These are phyloP conservation scores for Casuarina glauca DNA, from an alignment of 306 rosid genomes.

Conservation along the genomic window DNA sequence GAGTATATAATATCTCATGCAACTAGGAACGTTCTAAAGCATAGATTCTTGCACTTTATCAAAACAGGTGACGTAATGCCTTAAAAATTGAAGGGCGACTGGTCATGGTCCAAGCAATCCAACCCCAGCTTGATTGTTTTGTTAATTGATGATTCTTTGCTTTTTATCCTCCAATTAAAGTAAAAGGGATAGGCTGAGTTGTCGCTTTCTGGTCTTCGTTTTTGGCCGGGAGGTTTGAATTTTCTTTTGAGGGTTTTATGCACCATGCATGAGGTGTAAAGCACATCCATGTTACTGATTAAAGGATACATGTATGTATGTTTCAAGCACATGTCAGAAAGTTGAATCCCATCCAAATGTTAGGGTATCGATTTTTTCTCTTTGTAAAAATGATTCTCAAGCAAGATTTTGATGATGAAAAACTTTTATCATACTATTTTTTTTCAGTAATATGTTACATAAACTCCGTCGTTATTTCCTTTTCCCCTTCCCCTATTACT, in stretches of 20 bases:
- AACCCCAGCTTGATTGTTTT: slow-evolving; percentile 41
- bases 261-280: background rate
- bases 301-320: too few relatives aligned
- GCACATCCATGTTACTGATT: background rate
- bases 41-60: slow-evolving; percentile 59
- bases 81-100: slow-evolving; percentile 51
- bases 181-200: slow-evolving; percentile 49
- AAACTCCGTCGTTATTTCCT: too few relatives aligned
- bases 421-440: too few relatives aligned
- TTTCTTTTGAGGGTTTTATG: slow-evolving; percentile 38
- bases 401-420: too few relatives aligned
- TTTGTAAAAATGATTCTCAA: too few relatives aligned
- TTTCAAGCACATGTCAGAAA: too few relatives aligned
- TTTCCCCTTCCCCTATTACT: too few relatives aligned
- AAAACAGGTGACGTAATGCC: slow-evolving; percentile 49
- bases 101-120: slow-evolving; percentile 65
- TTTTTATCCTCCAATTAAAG: slow-evolving; percentile 62
- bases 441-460: too few relatives aligned
- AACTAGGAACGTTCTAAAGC: slow-evolving; percentile 71
- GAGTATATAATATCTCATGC: slow-evolving; percentile 51
- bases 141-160: slow-evolving; percentile 41
- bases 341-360: too few relatives aligned
- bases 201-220: slow-evolving; percentile 61
- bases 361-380: too few relatives aligned
- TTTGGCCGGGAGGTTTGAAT: slow-evolving; percentile 47